phyloP scores from a whole-genome alignment of 306 rosid species.

The Crataegus laevigata region DNA sequence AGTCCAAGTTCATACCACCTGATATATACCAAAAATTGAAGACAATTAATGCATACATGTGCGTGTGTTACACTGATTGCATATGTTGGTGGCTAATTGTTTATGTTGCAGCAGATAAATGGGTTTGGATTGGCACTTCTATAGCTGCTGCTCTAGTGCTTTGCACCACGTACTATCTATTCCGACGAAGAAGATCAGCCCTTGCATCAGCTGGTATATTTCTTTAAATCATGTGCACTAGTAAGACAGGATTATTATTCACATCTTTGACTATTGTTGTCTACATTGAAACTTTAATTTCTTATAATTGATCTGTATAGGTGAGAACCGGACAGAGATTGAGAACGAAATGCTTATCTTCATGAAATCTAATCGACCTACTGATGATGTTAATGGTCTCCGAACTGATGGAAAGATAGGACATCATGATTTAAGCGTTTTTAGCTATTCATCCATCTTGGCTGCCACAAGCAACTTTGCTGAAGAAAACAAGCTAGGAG shows the following conservation, averaged over 20 bases:
- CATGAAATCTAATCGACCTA: background rate
- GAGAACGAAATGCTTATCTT: background rate
- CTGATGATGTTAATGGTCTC: background rate
- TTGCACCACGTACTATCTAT: background rate
- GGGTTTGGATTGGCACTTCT: conserved; percentile 13
- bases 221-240: background rate
- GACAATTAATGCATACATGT: background rate
- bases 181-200: background rate
- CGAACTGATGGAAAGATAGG: background rate
- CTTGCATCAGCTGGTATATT: background rate
- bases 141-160: background rate
- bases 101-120: background rate
- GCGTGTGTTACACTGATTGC: background rate
- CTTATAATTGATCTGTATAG: background rate
- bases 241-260: background rate
- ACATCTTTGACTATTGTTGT: background rate
- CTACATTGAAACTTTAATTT: background rate
- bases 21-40: no score
- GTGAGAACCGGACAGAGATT: background rate
- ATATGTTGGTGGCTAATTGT: background rate
- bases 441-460: conserved; percentile 4
- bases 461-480: background rate
- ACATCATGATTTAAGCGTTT: conserved; percentile 1
- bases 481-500: conserved; percentile 1
- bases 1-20: no score